Base-by-base conservation (phyloP, 2,329 filamentous ascomycete genomes). In the Trichoderma sp. region DNA sequence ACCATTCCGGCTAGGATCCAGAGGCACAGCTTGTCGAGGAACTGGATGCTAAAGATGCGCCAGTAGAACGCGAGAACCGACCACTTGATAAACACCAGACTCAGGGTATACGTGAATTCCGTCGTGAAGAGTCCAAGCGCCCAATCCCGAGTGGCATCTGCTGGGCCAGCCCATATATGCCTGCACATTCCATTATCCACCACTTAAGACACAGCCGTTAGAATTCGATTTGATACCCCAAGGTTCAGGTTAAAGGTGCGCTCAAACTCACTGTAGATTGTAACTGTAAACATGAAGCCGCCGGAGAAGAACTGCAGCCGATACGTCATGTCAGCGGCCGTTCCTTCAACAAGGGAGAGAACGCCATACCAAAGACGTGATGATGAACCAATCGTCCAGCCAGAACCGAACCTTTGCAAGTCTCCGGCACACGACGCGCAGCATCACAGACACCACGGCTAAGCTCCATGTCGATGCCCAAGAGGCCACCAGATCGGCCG, bases 41-140 rank as follows among this genome's bases (percentile, higher is more conserved):
- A 19, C 5, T 57, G 44, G 12, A 48, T 56, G 24, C 47, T 61
- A 44, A 70, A 68, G 10, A 69, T 70, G 9, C 69, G 64, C 69
- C 69, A 70, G 51, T 70, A 70, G 19, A 70, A 66, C 2, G 65
- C 52, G 17, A 70, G 50, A n/a, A 64, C 68, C 14, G 66, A 65
- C 28, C 28, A 60, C 10, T 70, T 70, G 30, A 69, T 61, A 1
- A 61, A 64, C 0, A 63, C 44, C 7, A 70, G 39, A 2, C 51
- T 59, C 6, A 60, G 14, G 2, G 67, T 68, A 5, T 70, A 68
- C 5, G 62, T 51, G 3, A 66, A 26, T 41, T 70, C 69, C 6
- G 67, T 64, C 26, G 67, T 59, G 55, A 70, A 69, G 10, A 69
- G 59, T 1, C 68, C 69, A 5, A 65, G 28, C 0, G 68, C 68